Base-by-base conservation (phyloP, 768 basidiomycete species). In the Tephrocybe sp. region DNA sequence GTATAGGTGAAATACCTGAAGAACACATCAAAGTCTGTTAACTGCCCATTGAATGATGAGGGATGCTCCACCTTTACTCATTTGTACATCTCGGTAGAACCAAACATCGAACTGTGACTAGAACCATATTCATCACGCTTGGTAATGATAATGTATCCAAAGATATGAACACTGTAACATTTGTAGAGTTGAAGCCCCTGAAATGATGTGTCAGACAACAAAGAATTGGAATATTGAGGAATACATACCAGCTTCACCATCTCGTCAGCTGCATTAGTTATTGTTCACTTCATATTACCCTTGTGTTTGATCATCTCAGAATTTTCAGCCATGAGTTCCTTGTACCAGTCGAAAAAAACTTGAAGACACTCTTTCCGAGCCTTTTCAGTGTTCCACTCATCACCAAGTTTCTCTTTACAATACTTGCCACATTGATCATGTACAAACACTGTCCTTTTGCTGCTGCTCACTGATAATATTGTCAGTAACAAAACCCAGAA, bases 301-400 rank as follows among this genome's bases (percentile, higher is more conserved):
- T 47, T 34, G 15, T 21, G 22, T 19, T 47, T 47, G 18, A 30
- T 37, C 7, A 25, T 26, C 21, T 34, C 12, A 11, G 18, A 19
- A 11, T 36, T 25, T 9, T 37, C 35, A 15, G 22, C n/a, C 11
- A 35, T n/a, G 4, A 9, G 34, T n/a, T 36, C 34, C 26, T 47
- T 36, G 35, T 35, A 27, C 45, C 45, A 47, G 16, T 24, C 22
- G n/a, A 47, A 16, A 22, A 47, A n/a, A 15, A n/a, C 7, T n/a
- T 47, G 27, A 28, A 47, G 32, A 16, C 45, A 47, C 26, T 47
- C 34, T 9, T n/a, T 34, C 21, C 21, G 9, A 26, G 9, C 21
- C 13, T 36, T 34, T 18, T 32, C 21, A 21, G 36, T 26, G n/a
- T 47, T n/a, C 45, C 45, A 47, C 13, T 47, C 28, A 8, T 47